These are phyloP conservation scores for Blyttiomyces sp. DNA, from an alignment of 371 early-diverging fungal genomes.

Conservation along the genomic window DNA sequence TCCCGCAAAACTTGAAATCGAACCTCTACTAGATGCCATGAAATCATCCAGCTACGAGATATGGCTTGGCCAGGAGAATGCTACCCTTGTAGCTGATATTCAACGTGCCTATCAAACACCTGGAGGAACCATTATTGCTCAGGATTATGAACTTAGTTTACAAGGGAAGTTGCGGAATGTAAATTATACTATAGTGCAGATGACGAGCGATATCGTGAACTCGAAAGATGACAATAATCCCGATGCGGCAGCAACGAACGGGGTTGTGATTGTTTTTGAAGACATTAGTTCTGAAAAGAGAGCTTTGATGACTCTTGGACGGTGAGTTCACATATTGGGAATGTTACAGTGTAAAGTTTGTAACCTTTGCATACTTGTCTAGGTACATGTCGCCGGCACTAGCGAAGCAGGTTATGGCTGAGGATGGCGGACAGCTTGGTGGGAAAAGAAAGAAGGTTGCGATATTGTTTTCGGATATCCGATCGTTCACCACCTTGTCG, in stretches of 20 bases:
- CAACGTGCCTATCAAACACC: conserved; percentile 1
- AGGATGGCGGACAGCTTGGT: conserved; percentile 36
- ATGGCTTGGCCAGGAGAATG: conserved; percentile 28
- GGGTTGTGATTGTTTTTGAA: conserved; percentile 41
- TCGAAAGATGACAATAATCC: background rate
- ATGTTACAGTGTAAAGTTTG: no score
- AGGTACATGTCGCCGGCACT: conserved; percentile 48
- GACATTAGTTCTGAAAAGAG: conserved; percentile 47
- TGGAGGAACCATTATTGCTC: conserved; percentile 13
- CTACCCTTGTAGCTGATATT: conserved; percentile 23
- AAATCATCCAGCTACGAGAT: conserved; percentile 14
- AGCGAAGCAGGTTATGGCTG: conserved; percentile 46
- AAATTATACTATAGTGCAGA: conserved; percentile 33
- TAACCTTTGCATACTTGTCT: background rate
- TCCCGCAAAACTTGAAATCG: conserved; percentile 26
- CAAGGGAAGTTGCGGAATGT: conserved; percentile 22
- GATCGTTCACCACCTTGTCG: conserved; percentile 41
- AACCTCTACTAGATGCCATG: conserved; percentile 3
- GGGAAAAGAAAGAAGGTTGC: conserved; percentile 43
- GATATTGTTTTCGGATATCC: conserved; percentile 37
- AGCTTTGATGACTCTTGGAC: conserved; percentile 41
- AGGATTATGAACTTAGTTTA: conserved; percentile 26
- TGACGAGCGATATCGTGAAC: background rate
- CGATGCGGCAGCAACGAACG: background rate
- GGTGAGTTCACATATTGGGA: conserved; percentile 18